Evolutionary conservation across 2,329 filamentous ascomycete genomes (phyloP), one percentile per base, ranked within the genome.

Genomic region (Fusarium algeriense): DNA sequence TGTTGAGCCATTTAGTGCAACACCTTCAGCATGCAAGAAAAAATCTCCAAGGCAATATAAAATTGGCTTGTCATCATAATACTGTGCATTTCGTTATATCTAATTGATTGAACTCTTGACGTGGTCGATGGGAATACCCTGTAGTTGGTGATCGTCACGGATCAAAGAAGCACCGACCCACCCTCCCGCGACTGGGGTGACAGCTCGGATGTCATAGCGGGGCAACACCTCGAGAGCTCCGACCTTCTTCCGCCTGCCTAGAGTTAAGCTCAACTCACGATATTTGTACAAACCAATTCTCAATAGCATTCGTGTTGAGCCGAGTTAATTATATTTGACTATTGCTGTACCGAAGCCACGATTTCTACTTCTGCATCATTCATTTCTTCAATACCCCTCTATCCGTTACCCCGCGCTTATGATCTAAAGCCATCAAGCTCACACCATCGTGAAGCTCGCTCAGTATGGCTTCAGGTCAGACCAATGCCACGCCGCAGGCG

Each of bases 401-500:
- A 44, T 30, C 32, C 38, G 35, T 34, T 60, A 52, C 63, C 64
- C 54, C 49, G 59, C 67, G 69, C 74, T 50, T 70, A 76, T 76
- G 75, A 61, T 67, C 60, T 71, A 58, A 73, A 44, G 46, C 65
- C 58, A 38, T 48, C 45, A 49, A 57, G 49, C 65, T 64, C 70
- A 70, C 65, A 69, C 67, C 67, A 66, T 62, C 56, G 69, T 71
- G 71, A 75, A 75, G 67, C 69, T 76, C 57, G 69, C 73, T 66
- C 75, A 69, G 32, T 72, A 80, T 80, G 78, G 74, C 78, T 61
- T 45, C 68, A 30, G 48, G 63, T 55, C 79, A 78, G 48, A 73
- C 79, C 34, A 82, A 81, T 72, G 82, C 85, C 73, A 85, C 83
- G 72, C 81, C 86, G n/a, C 83, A 85, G 78, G 84, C 83, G 64